A percentile compares a stretch with the other conserved stretches of the same genome.
phyloP scores from a whole-genome alignment of 1,284 basidiomycete genomes.

The Neonothopanus nambi region DNA sequence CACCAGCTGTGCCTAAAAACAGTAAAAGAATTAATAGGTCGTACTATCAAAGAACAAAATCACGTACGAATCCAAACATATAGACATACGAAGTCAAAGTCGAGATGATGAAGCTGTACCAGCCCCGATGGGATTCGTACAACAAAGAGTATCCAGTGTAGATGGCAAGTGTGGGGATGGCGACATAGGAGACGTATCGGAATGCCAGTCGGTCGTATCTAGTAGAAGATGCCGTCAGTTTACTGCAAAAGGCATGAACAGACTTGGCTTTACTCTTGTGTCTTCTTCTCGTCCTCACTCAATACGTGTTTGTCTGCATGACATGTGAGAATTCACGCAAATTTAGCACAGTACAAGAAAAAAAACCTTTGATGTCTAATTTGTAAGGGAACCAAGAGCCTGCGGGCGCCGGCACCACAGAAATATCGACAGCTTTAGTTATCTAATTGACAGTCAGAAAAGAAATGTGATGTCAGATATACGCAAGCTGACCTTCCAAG shows the following conservation, averaged over 20 bases:
- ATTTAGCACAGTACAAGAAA: constrained; percentile 16
- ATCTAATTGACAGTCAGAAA: constrained; percentile 48
- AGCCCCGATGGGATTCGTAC: constrained; percentile 89
- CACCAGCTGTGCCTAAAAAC: constrained; percentile 76
- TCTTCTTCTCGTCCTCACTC: constrained; percentile 93
- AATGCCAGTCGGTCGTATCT: constrained; percentile 87
- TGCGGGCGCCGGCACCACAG: constrained; percentile 54
- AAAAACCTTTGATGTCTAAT: constrained; percentile 75
- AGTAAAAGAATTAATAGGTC: constrained; percentile 21
- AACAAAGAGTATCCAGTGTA: constrained; percentile 90
- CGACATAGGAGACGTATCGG: constrained; percentile 87
- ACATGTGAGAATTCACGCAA: background rate
- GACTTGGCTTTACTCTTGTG: constrained; percentile 78
- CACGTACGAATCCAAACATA: constrained; percentile 93
- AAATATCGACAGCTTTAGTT: constrained; percentile 87
- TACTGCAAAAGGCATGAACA: constrained; percentile 18
- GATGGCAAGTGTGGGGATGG: constrained; percentile 80
- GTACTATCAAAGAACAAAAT: constrained; percentile 10
- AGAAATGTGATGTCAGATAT: constrained; percentile 6
- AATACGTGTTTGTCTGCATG: constrained; percentile 85
- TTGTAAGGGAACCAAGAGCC: constrained; percentile 78
- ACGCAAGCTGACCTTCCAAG: constrained; percentile 79
- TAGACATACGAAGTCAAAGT: constrained; percentile 89
- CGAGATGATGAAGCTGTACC: constrained; percentile 94
- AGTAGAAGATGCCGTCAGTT: constrained; percentile 26